Conservation (phyloP, 768 basidiomycete genomes). For the Lactarius pseudohatsudake region DNA sequence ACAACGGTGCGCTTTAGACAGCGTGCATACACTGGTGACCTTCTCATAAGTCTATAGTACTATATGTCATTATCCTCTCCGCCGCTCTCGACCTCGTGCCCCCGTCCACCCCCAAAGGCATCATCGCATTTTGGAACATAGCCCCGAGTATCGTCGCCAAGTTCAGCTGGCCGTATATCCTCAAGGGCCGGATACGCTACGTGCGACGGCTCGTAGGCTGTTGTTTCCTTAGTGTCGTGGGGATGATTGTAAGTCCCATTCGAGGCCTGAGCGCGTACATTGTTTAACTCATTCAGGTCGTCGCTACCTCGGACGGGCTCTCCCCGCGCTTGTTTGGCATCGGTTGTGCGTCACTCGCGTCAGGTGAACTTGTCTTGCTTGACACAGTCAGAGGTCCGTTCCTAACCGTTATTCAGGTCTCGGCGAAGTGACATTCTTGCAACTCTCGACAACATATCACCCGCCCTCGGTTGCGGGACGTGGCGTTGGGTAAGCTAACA, state of each 20-base stretch:
- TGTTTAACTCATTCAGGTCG: slow-evolving; percentile 20
- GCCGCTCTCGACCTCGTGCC: slow-evolving; percentile 95
- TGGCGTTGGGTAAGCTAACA: slow-evolving; percentile 66
- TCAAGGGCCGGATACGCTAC: slow-evolving; percentile 86
- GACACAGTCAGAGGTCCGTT: slow-evolving; percentile 12
- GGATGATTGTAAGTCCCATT: slow-evolving; percentile 74
- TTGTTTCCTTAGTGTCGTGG: slow-evolving; percentile 67
- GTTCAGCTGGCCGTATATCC: slow-evolving; percentile 87
- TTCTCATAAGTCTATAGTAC: slow-evolving; percentile 47
- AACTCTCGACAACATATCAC: slow-evolving; percentile 82
- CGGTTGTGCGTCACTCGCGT: slow-evolving; percentile 23
- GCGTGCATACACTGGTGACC: background rate
- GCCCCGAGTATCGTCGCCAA: slow-evolving; percentile 85
- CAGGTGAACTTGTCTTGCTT: slow-evolving; percentile 7
- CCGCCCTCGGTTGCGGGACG: slow-evolving; percentile 70
- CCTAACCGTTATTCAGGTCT: slow-evolving; percentile 51
- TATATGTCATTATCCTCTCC: slow-evolving; percentile 95
- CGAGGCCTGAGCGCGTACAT: too few species aligned
- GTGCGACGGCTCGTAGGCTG: slow-evolving; percentile 71
- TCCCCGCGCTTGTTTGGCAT: slow-evolving; percentile 27
- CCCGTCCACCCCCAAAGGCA: slow-evolving; percentile 87
- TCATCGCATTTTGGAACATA: slow-evolving; percentile 95
- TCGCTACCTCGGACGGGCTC: slow-evolving; percentile 25
- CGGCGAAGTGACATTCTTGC: slow-evolving; percentile 92
- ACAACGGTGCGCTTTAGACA: slow-evolving; percentile 61